phyloP scores from a whole-genome alignment of 1,139 yeast species.

The Taphrina pruni region DNA sequence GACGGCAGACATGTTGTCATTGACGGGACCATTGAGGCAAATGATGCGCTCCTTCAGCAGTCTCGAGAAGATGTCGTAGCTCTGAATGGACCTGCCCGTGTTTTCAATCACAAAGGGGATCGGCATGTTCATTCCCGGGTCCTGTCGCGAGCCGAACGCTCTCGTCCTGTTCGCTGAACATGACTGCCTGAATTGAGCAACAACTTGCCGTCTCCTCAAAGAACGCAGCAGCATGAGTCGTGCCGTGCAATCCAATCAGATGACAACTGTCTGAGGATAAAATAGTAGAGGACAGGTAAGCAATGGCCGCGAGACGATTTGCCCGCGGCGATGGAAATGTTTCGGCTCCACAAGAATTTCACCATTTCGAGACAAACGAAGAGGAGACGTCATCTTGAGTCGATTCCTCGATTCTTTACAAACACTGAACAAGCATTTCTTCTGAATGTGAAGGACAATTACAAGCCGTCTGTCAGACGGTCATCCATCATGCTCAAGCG shows the following conservation, averaged over 20 bases:
- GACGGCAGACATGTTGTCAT: constrained; percentile 50
- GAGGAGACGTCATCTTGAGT: neutral
- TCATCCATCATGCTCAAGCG: neutral
- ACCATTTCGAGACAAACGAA: no score
- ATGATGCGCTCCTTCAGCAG: constrained; percentile 50
- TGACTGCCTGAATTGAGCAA: no score
- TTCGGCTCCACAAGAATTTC: neutral
- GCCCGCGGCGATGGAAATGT: no score
- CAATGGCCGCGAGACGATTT: no score
- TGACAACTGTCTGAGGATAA: no score
- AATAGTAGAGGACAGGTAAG: no score
- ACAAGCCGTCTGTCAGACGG: no score
- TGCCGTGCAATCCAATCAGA: no score
- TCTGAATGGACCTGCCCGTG: constrained; percentile 42
- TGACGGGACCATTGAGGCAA: constrained; percentile 49
- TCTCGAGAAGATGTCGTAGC: constrained; percentile 46
- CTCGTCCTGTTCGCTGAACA: neutral
- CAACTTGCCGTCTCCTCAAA: neutral
- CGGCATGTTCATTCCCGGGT: constrained; percentile 48
- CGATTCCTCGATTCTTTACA: neutral
- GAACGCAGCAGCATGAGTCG: neutral
- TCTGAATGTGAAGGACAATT: no score
- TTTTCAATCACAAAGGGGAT: constrained; percentile 48
- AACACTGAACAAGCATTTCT: no score
- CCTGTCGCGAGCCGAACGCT: constrained; percentile 5